Evolutionary conservation across 2,329 filamentous ascomycete genomes (phyloP), one percentile per base, ranked within the genome.

Genomic region (Ceratocystis ficicola): DNA sequence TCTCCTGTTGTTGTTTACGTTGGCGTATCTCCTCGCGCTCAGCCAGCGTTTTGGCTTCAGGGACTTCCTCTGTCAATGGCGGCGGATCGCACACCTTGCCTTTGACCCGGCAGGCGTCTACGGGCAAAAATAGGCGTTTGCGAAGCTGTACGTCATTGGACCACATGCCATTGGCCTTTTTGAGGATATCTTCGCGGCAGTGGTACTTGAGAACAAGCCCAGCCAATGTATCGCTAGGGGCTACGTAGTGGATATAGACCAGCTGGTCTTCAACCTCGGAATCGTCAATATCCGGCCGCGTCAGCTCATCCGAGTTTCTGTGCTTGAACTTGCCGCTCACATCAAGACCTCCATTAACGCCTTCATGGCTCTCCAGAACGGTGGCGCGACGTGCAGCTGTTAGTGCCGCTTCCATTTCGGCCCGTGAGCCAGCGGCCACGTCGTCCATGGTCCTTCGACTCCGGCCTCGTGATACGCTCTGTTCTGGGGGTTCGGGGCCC

Each of bases 161-260:
- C 94, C 94, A 99, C 72, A 99, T 85, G 10, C 94, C 85, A 73
- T 99, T 99, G 48, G 90, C 86, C 73, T 89, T 94, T 67, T 90
- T 83, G 70, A 99, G 86, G 1, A 88, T 82, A 61, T 92, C 87
- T 66, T 91, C 86, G 69, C 89, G 84, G 74, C 93, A 97, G 71
- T 89, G 87, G 75, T 95, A 99, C 71, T 87, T 89, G 69, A 99
- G 86, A 64, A 94, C 88, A 63, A 99, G 86, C 2, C 94, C 93
- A 1, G 92, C 91, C 70, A 97, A 86, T 1, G 91, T 97, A 76
- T 99, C 94, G 57, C 83, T 83, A 15, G 86, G 83, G 70, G 86
- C 83, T 20, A 97, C 90, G 71, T 88, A 86, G 75, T 99, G 94
- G 63, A 97, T 80, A 74, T 97, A 99, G 20, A 93, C 92, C 69